Evolutionary conservation across 2,329 filamentous ascomycete genomes (phyloP), one percentile per base, ranked within the genome.

Genomic region (Xylariaceae sp.): DNA sequence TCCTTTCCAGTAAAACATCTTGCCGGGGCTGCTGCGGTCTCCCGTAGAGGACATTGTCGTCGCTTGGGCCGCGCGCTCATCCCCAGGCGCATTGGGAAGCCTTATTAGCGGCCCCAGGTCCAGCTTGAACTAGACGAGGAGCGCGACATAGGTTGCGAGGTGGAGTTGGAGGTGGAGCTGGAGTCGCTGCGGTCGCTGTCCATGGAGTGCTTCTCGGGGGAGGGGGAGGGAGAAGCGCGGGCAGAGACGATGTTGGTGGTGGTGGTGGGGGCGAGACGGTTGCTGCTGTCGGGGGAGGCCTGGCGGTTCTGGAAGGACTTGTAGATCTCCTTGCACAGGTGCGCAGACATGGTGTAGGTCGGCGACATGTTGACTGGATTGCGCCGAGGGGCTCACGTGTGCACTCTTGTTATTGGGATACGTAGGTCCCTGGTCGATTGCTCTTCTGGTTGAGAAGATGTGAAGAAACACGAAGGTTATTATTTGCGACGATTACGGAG

Each of bases 341-440:
- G 72, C 46, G 72, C 70, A 12, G 72, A 74, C 65, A 77, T 75
- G 43, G 72, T 75, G 59, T 76, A 72, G 23, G 72, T 75, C 32
- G 70, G 71, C 35, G 70, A 65, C 72, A 77, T 77, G 25, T 43
- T 60, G 42, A 23, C 8, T 23, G 12, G 21, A n/a, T n/a, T n/a
- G n/a, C n/a, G n/a, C n/a, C n/a, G n/a, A n/a, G n/a, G n/a, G n/a
- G n/a, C n/a, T n/a, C n/a, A n/a, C n/a, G n/a, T n/a, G n/a, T n/a
- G n/a, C n/a, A n/a, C n/a, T n/a, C n/a, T n/a, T n/a, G n/a, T n/a
- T n/a, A n/a, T n/a, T n/a, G n/a, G n/a, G n/a, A n/a, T n/a, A n/a
- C n/a, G n/a, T n/a, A n/a, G n/a, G n/a, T n/a, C n/a, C n/a, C n/a
- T n/a, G n/a, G n/a, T n/a, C n/a, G n/a, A n/a, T n/a, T n/a, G n/a